Percentiles rank a stretch among this genome's conserved stretches.
phyloP scores from a whole-genome alignment of 2,329 filamentous ascomycete genomes.

The Fusarium chuoi region DNA sequence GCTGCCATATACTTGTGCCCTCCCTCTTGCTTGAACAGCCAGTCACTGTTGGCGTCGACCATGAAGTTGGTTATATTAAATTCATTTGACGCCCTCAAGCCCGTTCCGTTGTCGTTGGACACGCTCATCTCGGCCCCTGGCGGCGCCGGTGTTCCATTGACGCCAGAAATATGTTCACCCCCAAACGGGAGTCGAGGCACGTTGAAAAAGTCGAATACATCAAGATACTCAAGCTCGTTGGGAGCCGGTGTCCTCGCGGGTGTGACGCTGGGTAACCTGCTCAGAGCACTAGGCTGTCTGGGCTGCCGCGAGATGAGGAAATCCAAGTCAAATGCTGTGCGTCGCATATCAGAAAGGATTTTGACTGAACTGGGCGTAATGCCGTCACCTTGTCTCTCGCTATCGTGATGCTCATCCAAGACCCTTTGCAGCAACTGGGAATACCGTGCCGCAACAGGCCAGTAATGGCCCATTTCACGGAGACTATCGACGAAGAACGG shows the following conservation, averaged over 20 bases:
- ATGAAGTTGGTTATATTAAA: constrained; percentile 84
- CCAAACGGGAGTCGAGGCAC: constrained; percentile 75
- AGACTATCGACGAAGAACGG: constrained; percentile 85
- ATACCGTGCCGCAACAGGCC: constrained; percentile 88
- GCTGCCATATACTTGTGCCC: constrained; percentile 44
- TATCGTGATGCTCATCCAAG: constrained; percentile 85
- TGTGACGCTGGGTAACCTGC: constrained; percentile 63
- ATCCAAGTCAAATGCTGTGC: constrained; percentile 90
- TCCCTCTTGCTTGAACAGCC: constrained; percentile 71
- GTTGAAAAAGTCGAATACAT: constrained; percentile 96
- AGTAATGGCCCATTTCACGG: constrained; percentile 81
- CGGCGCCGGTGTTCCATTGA: constrained; percentile 31
- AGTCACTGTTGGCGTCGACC: constrained; percentile 78
- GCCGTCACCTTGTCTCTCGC: constrained; percentile 77
- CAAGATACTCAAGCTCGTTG: constrained; percentile 88
- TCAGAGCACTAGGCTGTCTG: constrained; percentile 57
- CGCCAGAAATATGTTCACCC: constrained; percentile 48
- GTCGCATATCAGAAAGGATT: constrained; percentile 90
- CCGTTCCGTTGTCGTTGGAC: constrained; percentile 41
- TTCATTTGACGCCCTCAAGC: constrained; percentile 61
- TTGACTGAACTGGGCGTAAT: constrained; percentile 84
- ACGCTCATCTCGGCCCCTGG: constrained; percentile 44
- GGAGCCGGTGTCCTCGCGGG: constrained; percentile 76
- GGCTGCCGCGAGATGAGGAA: constrained; percentile 89
- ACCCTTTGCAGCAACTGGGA: constrained; percentile 82